Conservation (phyloP, 2,329 filamentous ascomycete genomes). For the Malbranchea cinnamomea region DNA sequence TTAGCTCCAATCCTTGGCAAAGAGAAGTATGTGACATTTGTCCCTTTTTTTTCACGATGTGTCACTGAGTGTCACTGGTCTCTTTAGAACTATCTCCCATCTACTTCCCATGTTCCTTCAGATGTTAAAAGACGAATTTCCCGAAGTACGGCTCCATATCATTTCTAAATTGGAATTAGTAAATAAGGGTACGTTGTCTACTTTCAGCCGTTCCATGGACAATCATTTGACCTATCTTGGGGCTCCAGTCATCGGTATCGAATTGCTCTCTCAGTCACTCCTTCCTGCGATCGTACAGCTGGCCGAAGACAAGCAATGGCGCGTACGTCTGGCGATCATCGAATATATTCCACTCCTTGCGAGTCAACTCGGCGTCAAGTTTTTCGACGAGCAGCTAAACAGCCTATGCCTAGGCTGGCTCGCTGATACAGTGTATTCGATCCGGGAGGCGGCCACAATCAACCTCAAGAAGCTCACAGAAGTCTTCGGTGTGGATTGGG, state of each 20-base stretch:
- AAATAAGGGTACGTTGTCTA: constrained; percentile 58
- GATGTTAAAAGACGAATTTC: constrained; percentile 99
- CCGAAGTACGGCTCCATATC: constrained; percentile 93
- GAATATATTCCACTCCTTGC: constrained; percentile 96
- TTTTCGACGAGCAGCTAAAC: constrained; percentile 96
- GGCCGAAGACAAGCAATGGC: constrained; percentile 98
- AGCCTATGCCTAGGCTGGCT: constrained; percentile 97
- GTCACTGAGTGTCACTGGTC: neutral
- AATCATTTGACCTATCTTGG: constrained; percentile 10
- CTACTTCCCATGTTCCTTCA: constrained; percentile 96
- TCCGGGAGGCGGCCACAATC: constrained; percentile 89
- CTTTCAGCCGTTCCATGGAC: neutral
- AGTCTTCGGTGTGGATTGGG: constrained; percentile 97
- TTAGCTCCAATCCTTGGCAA: constrained; percentile 94
- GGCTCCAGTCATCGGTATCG: constrained; percentile 77
- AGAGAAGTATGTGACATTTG: constrained; percentile 56
- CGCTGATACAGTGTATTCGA: constrained; percentile 96
- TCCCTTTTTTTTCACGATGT: neutral
- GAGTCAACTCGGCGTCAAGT: constrained; percentile 87
- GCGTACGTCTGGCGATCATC: constrained; percentile 92
- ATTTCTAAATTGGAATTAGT: constrained; percentile 99
- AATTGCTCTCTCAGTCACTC: constrained; percentile 87
- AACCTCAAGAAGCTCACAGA: constrained; percentile 98
- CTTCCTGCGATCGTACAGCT: constrained; percentile 94
- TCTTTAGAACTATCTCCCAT: constrained; percentile 73